phyloP scores from a whole-genome alignment of 805 yeast genomes.

The Scheffersomyces spartinae region DNA sequence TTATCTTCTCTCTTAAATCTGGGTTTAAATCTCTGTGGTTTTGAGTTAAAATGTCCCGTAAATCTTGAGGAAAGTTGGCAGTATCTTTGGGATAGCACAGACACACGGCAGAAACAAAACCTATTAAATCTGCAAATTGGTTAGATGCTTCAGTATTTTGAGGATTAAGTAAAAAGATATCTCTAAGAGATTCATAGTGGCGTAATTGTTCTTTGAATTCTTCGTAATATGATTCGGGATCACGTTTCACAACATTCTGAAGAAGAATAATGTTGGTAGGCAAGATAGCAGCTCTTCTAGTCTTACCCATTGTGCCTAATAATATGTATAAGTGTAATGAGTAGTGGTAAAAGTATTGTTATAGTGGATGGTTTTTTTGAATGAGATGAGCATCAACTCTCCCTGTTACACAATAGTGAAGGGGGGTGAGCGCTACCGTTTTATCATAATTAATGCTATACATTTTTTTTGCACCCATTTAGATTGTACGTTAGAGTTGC shows the following conservation, averaged over 20 bases:
- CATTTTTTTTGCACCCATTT: no score
- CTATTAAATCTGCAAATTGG: slow-evolving; percentile 73
- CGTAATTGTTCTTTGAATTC: slow-evolving; percentile 89
- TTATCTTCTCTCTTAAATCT: slow-evolving; percentile 84
- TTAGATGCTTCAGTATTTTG: slow-evolving; percentile 40
- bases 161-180: slow-evolving; percentile 71
- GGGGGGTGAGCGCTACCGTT: no score
- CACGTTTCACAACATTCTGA: slow-evolving; percentile 88
- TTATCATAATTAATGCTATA: no score
- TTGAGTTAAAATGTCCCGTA: slow-evolving; percentile 52
- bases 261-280: slow-evolving; percentile 86
- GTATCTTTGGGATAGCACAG: slow-evolving; percentile 86
- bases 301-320: slow-evolving; percentile 75
- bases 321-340: no score
- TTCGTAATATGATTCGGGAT: slow-evolving; percentile 88
- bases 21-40: slow-evolving; percentile 76
- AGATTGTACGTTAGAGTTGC: no score
- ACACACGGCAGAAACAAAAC: slow-evolving; percentile 88
- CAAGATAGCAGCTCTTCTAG: slow-evolving; percentile 83
- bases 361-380: no score
- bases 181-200: slow-evolving; percentile 85
- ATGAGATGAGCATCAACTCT: no score
- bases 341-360: no score
- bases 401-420: no score
- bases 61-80: slow-evolving; percentile 68